phyloP scores from a whole-genome alignment of 148 eudicot genomes.

The Linanthus parryae region DNA sequence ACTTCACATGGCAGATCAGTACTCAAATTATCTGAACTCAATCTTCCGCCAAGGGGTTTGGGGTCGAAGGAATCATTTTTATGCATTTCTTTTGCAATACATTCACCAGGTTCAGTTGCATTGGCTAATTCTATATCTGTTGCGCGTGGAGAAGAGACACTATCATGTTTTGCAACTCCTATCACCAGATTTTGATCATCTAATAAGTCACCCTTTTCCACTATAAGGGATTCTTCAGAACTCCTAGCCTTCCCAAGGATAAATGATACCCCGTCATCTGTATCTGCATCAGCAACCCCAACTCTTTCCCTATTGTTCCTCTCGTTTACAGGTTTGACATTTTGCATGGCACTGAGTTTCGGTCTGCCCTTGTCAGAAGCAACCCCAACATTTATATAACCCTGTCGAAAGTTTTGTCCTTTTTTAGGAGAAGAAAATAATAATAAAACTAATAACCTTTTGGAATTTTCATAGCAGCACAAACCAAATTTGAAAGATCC shows the following conservation, averaged over 20 bases:
- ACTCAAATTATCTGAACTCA: conserved; percentile 18
- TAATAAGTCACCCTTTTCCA: conserved; percentile 22
- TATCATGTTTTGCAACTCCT: conserved; percentile 16
- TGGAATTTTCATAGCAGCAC: background rate
- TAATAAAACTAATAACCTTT: background rate
- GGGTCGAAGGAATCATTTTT: conserved; percentile 22
- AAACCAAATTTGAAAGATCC: background rate
- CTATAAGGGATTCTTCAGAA: conserved; percentile 22
- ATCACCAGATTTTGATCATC: conserved; percentile 28
- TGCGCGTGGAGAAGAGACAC: conserved; percentile 13
- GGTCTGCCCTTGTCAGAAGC: conserved; percentile 64
- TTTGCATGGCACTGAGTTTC: conserved; percentile 39
- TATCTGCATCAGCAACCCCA: conserved; percentile 46
- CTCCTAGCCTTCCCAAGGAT: conserved; percentile 55
- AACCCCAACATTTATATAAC: conserved; percentile 87
- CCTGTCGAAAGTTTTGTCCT: conserved; percentile 59
- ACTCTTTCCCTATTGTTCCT: conserved; percentile 41
- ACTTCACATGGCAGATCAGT: conserved; percentile 18
- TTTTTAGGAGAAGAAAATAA: conserved; percentile 10
- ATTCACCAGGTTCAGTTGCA: conserved; percentile 24
- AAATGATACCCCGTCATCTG: conserved; percentile 79
- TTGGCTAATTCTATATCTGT: conserved; percentile 27
- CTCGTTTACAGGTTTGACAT: conserved; percentile 55
- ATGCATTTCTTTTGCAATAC: conserved; percentile 19
- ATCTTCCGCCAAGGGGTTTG: conserved; percentile 12